Conservation (phyloP, 2,329 filamentous ascomycete species). For the Diaporthe sp. region DNA sequence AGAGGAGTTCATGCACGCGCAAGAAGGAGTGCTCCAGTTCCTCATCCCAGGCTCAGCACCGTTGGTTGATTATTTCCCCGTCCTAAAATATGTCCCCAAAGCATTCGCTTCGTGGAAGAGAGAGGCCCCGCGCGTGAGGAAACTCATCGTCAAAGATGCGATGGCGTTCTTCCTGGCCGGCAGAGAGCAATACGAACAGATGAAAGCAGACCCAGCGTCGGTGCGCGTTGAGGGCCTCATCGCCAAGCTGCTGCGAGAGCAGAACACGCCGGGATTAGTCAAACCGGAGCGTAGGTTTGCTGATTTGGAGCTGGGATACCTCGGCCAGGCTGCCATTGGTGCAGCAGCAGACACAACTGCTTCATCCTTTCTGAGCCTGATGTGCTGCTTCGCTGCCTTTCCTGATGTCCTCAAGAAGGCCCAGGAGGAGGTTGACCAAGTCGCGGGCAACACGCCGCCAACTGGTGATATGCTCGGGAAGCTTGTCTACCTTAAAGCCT, state of each 20-base stretch:
- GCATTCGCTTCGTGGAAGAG: slow-evolving; percentile 17
- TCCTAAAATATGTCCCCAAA: slow-evolving; percentile 18
- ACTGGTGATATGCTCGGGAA: slow-evolving; percentile 15
- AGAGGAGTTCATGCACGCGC: slow-evolving; percentile 4
- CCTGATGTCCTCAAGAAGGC: slow-evolving; percentile 18
- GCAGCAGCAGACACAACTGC: slow-evolving; percentile 21
- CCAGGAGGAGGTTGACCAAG: slow-evolving; percentile 22
- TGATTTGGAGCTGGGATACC: slow-evolving; percentile 16
- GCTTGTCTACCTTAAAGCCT: slow-evolving; percentile 18
- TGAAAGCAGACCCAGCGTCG: neutral
- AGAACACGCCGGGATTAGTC: neutral
- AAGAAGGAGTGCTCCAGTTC: slow-evolving; percentile 13
- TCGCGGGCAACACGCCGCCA: neutral
- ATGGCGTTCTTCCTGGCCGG: neutral
- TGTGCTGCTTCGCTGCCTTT: slow-evolving; percentile 22
- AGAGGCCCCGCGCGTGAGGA: slow-evolving; percentile 1
- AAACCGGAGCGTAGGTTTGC: slow-evolving; percentile 7
- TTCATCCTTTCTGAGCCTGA: neutral
- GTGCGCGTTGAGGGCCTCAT: slow-evolving; percentile 18
- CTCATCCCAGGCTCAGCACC: slow-evolving; percentile 12
- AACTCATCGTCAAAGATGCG: neutral
- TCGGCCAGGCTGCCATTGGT: neutral
- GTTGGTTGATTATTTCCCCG: slow-evolving; percentile 25
- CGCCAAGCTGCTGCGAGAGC: slow-evolving; percentile 16
- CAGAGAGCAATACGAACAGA: neutral